These are phyloP conservation scores for Penicillium sp. DNA, from an alignment of 2,329 filamentous ascomycete species.

Conservation along the genomic window DNA sequence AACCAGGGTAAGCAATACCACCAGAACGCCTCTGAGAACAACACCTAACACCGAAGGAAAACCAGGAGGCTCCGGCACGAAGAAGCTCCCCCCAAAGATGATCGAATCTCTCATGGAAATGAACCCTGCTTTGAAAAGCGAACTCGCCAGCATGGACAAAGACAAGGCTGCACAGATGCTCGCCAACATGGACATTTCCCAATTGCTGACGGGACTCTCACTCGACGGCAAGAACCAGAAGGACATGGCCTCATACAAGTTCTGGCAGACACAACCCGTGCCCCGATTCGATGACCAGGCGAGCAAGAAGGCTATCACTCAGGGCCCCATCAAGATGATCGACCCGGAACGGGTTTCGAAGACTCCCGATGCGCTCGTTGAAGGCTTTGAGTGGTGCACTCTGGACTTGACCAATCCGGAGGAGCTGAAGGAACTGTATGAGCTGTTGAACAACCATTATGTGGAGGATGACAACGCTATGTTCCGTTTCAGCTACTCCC, in stretches of 20 bases:
- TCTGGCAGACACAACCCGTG: conserved; percentile 97
- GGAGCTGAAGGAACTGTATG: conserved; percentile 85
- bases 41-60: conserved; percentile 25
- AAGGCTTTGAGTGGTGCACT: conserved; percentile 91
- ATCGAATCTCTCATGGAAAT: conserved; percentile 45
- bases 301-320: conserved; percentile 52
- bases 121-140: conserved; percentile 66
- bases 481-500: conserved; percentile 96
- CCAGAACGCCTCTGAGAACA: not conserved
- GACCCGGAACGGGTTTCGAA: conserved; percentile 76
- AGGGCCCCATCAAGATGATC: conserved; percentile 82
- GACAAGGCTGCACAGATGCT: conserved; percentile 57
- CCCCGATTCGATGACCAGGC: conserved; percentile 70
- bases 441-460: conserved; percentile 89
- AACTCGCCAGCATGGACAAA: conserved; percentile 71
- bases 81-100: conserved; percentile 37
- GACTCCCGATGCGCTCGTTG: conserved; percentile 71
- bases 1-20: conserved; percentile 7
- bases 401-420: conserved; percentile 78
- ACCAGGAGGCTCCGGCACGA: conserved; percentile 26
- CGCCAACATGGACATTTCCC: conserved; percentile 48
- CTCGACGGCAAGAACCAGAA: conserved; percentile 84
- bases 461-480: conserved; percentile 97
- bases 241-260: conserved; percentile 97
- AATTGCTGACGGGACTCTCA: conserved; percentile 58